Evolutionary conservation across 1,284 basidiomycete genomes (phyloP), one percentile per base, ranked within the genome.

Genomic region (Chiua sp.): DNA sequence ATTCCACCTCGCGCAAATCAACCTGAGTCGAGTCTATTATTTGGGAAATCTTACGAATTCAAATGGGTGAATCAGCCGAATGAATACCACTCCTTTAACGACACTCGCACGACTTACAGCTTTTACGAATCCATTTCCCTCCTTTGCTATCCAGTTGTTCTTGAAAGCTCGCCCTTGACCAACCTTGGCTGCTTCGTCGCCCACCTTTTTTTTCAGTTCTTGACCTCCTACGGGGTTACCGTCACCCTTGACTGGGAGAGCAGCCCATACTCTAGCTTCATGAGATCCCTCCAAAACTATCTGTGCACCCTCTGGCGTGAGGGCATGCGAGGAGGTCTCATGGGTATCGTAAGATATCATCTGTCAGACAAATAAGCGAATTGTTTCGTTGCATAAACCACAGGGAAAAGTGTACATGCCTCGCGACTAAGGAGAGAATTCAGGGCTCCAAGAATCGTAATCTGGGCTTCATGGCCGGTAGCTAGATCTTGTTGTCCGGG

Each of bases 81-180:
- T 23, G 44, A 35, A n/a, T 13, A 33, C 37, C 20, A n/a, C n/a
- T n/a, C 50, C 30, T 39, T 42, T 20, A 42, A 42, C 39, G 22
- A 7, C 7, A 33, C n/a, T 55, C 35, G 53, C 11, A 42, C 20
- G 47, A 83, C 92, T 68, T 58, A 96, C 94, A 61, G 90, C 80
- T 77, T 92, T 91, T 56, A 98, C 88, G 62, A 98, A 88, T 23
- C 94, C 93, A 65, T 88, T 86, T 5, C 93, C 93, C 65, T 97
- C 92, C 77, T 98, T 98, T 33, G 83, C 85, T 65, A 98, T 95
- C 96, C 98, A 99, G 66, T 93, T 94, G 72, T 93, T 97, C 80
- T 96, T 98, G 86, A 99, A 98, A 26, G 97, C 98, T 64, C 93
- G 87, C 32, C 91, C 91, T 77, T 99, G 98, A 4, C 98, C 98